These are phyloP conservation scores for Cryptomeria japonica DNA, from an alignment of 75 land plant species.

Conservation along the genomic window DNA sequence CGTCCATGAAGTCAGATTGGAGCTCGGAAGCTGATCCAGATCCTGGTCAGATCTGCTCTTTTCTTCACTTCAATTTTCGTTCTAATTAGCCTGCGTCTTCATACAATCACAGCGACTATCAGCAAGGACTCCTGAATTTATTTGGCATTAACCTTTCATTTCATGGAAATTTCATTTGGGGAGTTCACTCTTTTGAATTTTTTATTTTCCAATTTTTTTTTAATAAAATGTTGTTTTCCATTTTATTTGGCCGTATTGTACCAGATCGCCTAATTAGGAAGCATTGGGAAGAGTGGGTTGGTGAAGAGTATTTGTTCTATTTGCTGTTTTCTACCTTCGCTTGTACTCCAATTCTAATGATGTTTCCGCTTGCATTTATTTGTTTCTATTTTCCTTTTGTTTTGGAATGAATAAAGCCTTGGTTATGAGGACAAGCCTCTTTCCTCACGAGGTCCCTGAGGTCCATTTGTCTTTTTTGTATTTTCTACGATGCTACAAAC, in stretches of 20 bases:
- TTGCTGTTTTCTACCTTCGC: not conserved
- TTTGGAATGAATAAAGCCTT: not conserved
- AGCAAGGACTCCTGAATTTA: not conserved
- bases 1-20: slow-evolving; percentile 58
- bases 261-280: not conserved
- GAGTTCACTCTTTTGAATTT: not conserved
- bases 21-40: not conserved
- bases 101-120: not conserved
- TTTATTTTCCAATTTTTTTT: not conserved
- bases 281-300: not conserved
- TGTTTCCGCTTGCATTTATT: not conserved
- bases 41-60: not conserved
- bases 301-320: not conserved
- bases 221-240: not conserved
- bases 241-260: not conserved
- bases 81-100: not conserved
- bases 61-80: not conserved
- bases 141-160: not conserved
- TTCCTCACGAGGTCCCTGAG: too few relatives aligned
- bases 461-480: too few relatives aligned
- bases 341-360: slow-evolving; percentile 8
- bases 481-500: too few relatives aligned
- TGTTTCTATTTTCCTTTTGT: not conserved
- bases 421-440: too few relatives aligned
- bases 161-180: not conserved